Evolutionary conservation across 331 rosid genomes (phyloP).

Genomic region (Rosa hybrid): DNA sequence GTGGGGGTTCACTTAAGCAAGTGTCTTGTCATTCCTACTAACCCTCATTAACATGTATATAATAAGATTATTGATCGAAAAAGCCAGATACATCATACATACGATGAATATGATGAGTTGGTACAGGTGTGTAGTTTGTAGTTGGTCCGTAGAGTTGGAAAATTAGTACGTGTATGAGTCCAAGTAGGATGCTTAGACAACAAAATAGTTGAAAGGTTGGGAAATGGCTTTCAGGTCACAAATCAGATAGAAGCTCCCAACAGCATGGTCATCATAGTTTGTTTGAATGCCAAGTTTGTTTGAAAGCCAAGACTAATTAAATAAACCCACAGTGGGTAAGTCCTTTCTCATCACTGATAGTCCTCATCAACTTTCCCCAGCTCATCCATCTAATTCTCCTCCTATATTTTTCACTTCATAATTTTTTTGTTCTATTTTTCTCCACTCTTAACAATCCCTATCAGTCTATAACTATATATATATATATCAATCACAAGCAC

Average conservation of each 20-base stretch:
- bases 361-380: background rate
- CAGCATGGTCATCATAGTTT: slow-evolving; percentile 33
- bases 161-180: background rate
- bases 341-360: slow-evolving; percentile 4
- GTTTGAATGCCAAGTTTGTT: slow-evolving; percentile 49
- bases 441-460: background rate
- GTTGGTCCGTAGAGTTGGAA: background rate
- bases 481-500: background rate
- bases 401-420: background rate
- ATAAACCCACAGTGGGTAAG: slow-evolving; percentile 44
- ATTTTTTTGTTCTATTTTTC: background rate
- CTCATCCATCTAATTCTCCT: background rate
- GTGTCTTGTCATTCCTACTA: no score
- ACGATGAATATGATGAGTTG: background rate
- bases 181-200: slow-evolving; percentile 31
- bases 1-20: no score
- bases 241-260: slow-evolving; percentile 38
- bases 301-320: slow-evolving; percentile 51
- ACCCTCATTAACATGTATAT: no score
- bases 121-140: background rate
- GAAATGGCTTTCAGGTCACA: slow-evolving; percentile 63
- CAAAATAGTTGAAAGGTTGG: slow-evolving; percentile 54
- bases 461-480: no score
- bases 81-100: background rate
- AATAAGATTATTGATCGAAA: background rate